A percentile compares a stretch with the other conserved stretches of the same genome.
Evolutionary conservation across 805 yeast genomes (phyloP).

Genomic region (Cyberlindnera subsufficiens): DNA sequence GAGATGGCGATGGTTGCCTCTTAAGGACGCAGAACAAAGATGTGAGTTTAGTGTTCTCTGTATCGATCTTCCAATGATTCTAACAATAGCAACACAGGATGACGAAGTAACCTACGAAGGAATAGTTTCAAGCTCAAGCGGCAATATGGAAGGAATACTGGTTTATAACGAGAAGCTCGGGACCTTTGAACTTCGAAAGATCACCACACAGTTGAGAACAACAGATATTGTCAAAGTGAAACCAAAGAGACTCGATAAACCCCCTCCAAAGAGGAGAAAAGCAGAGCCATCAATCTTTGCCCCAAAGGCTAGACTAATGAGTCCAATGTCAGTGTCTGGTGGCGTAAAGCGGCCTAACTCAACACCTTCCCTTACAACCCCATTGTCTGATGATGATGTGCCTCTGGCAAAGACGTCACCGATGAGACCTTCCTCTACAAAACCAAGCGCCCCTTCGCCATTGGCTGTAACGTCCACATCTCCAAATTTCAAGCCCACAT

Average conservation of each 20-base stretch:
- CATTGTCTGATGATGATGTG: constrained; percentile 12
- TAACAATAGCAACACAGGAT: constrained; percentile 4
- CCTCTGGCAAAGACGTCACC: constrained; percentile 11
- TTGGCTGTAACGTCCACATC: neutral
- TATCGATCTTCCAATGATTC: neutral
- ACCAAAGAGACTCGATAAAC: constrained; percentile 1
- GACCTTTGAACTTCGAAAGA: constrained; percentile 13
- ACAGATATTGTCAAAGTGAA: constrained; percentile 2
- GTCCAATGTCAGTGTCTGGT: constrained; percentile 14
- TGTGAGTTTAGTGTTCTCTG: neutral
- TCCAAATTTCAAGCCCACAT: neutral
- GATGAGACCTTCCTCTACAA: constrained; percentile 6
- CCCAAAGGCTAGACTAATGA: constrained; percentile 17
- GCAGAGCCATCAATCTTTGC: constrained; percentile 21
- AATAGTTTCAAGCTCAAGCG: constrained; percentile 1
- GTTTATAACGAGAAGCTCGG: constrained; percentile 12
- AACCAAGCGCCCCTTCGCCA: constrained; percentile 13
- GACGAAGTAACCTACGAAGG: constrained; percentile 16
- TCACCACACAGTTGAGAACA: constrained; percentile 12
- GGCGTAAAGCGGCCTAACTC: constrained; percentile 1
- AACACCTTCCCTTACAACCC: neutral
- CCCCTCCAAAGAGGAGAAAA: constrained; percentile 8
- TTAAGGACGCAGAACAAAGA: constrained; percentile 8
- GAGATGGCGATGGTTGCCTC: constrained; percentile 9
- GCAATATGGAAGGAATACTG: constrained; percentile 19